Conservation (phyloP, 192 early-diverging fungal species). For the Coemansia sp. region DNA sequence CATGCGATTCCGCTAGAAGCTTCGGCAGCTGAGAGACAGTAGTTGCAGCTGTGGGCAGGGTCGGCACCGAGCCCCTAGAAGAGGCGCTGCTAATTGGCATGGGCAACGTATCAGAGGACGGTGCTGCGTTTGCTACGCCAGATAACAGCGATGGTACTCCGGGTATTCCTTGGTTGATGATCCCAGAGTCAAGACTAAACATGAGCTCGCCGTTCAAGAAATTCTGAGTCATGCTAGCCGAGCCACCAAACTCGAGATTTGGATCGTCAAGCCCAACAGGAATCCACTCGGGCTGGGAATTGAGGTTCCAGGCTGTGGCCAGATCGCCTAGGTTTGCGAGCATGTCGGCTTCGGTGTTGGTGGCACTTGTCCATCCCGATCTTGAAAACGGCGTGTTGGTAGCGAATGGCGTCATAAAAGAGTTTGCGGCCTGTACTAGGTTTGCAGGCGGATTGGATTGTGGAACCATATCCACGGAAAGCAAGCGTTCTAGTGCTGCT, state of each 20-base stretch:
- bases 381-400: slow-evolving; percentile 10
- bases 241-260: neutral
- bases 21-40: neutral
- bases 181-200: slow-evolving; percentile 15
- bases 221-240: slow-evolving; percentile 13
- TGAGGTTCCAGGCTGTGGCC: slow-evolving; percentile 13
- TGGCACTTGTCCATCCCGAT: slow-evolving; percentile 22
- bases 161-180: neutral
- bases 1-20: neutral
- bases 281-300: slow-evolving; percentile 24
- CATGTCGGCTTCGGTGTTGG: slow-evolving; percentile 42
- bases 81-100: neutral
- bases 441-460: slow-evolving; percentile 28
- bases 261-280: slow-evolving; percentile 25
- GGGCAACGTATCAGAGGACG: neutral
- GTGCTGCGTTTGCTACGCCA: slow-evolving; percentile 4
- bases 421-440: slow-evolving; percentile 37
- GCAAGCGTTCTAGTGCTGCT: slow-evolving; percentile 32
- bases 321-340: slow-evolving; percentile 42
- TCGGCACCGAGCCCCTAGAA: neutral
- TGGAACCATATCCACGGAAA: slow-evolving; percentile 52
- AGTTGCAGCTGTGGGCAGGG: slow-evolving; percentile 10
- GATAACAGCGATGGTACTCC: slow-evolving; percentile 1
- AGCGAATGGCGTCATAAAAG: slow-evolving; percentile 41
- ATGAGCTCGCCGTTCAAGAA: slow-evolving; percentile 35